Evolutionary conservation across 2,329 filamentous ascomycete genomes (phyloP).

Genomic region (Calonectria fujianensis): DNA sequence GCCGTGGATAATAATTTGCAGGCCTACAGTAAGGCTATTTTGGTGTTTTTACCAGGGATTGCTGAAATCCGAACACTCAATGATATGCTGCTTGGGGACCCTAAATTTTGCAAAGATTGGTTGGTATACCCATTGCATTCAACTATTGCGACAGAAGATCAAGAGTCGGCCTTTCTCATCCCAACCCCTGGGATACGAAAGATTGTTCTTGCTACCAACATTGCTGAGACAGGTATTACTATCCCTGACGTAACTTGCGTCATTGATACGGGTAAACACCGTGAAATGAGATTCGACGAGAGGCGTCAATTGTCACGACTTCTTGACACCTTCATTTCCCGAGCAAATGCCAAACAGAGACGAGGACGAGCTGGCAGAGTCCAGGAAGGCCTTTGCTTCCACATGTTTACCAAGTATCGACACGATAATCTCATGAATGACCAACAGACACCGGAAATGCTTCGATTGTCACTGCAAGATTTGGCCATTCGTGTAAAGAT

Average conservation of each 20-base stretch:
- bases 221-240: slow-evolving; percentile 98
- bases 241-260: slow-evolving; percentile 99
- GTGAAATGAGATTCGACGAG: slow-evolving; percentile 98
- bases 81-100: slow-evolving; percentile 86
- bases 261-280: slow-evolving; percentile 96
- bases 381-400: slow-evolving; percentile 95
- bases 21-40: slow-evolving; percentile 88
- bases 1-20: slow-evolving; percentile 80
- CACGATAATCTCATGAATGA: slow-evolving; percentile 91
- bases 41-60: slow-evolving; percentile 97
- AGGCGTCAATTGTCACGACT: slow-evolving; percentile 91
- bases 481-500: slow-evolving; percentile 97
- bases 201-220: slow-evolving; percentile 97
- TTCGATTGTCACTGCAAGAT: slow-evolving; percentile 94
- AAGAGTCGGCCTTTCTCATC: slow-evolving; percentile 92
- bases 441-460: slow-evolving; percentile 97
- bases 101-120: slow-evolving; percentile 85
- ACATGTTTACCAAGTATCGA: slow-evolving; percentile 92
- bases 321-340: slow-evolving; percentile 95
- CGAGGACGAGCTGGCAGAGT: slow-evolving; percentile 96
- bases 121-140: slow-evolving; percentile 93
- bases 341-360: slow-evolving; percentile 95
- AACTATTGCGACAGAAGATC: slow-evolving; percentile 95
- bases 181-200: slow-evolving; percentile 90
- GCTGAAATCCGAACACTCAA: slow-evolving; percentile 93